Conservation (phyloP, 331 rosid genomes). For the Rhamnella rubrinervis region DNA sequence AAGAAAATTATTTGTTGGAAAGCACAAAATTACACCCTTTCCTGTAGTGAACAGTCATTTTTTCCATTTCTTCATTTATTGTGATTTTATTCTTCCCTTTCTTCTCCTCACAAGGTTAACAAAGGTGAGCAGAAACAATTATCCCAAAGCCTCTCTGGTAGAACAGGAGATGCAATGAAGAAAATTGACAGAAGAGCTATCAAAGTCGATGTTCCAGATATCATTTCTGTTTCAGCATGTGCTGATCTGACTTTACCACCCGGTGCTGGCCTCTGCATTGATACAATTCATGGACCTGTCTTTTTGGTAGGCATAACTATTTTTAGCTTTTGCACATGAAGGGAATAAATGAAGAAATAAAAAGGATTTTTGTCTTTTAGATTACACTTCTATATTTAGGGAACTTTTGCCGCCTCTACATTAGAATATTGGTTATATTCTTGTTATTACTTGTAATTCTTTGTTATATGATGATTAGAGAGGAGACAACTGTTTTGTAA, state of each 20-base stretch:
- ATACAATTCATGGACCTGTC: constrained; percentile 74
- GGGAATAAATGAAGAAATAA: not conserved
- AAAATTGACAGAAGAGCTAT: constrained; percentile 58
- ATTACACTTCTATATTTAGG: no score
- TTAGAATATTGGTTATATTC: no score
- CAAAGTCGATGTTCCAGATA: constrained; percentile 82
- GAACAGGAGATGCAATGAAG: constrained; percentile 49
- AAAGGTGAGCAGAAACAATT: constrained; percentile 55
- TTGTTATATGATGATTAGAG: not conserved
- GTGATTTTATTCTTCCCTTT: constrained; percentile 4
- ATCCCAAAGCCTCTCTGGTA: constrained; percentile 54
- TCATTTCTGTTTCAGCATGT: constrained; percentile 87
- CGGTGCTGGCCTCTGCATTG: constrained; percentile 96
- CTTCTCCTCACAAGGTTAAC: constrained; percentile 43
- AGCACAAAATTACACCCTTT: not conserved
- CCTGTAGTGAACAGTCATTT: not conserved
- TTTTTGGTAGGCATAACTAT: constrained; percentile 62
- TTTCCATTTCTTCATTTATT: not conserved
- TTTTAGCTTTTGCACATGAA: not conserved
- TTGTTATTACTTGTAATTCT: no score
- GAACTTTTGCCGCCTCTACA: no score
- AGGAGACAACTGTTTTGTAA: not conserved
- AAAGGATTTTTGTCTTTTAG: not conserved
- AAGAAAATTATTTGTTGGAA: not conserved
- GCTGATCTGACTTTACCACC: constrained; percentile 98